Percentiles rank a stretch among this genome's conserved stretches.
These are phyloP conservation scores for Danielia reshetovae DNA, from an alignment of 805 yeast genomes.

Conservation along the genomic window DNA sequence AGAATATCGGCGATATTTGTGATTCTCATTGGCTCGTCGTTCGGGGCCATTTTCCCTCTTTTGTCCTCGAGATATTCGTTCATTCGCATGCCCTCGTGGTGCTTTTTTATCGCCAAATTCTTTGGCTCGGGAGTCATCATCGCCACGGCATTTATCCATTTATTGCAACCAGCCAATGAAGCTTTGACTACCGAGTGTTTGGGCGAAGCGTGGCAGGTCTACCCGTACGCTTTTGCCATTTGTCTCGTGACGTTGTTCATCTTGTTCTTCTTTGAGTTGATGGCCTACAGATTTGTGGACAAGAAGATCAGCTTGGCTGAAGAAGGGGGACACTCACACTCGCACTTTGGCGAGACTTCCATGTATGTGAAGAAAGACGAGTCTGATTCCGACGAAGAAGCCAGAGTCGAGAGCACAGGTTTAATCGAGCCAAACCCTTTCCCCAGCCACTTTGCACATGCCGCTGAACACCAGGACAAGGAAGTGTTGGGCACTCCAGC, in stretches of 20 bases:
- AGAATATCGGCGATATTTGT: slow-evolving; percentile 66
- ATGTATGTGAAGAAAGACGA: slow-evolving; percentile 26
- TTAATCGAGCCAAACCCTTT: slow-evolving; percentile 22
- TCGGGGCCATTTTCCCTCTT: slow-evolving; percentile 62
- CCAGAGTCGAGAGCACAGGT: slow-evolving; percentile 3
- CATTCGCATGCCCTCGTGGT: slow-evolving; percentile 55
- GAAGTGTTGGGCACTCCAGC: slow-evolving; percentile 37
- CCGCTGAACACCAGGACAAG: slow-evolving; percentile 41
- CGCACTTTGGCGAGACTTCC: slow-evolving; percentile 50
- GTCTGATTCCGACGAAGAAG: slow-evolving; percentile 12
- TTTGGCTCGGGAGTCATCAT: slow-evolving; percentile 84
- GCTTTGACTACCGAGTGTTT: slow-evolving; percentile 55
- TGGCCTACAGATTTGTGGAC: slow-evolving; percentile 47
- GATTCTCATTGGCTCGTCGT: slow-evolving; percentile 47
- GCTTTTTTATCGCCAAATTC: slow-evolving; percentile 65
- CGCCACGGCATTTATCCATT: slow-evolving; percentile 77
- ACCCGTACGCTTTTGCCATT: slow-evolving; percentile 55
- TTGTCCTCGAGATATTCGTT: slow-evolving; percentile 56
- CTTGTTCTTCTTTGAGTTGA: slow-evolving; percentile 50
- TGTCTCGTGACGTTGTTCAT: slow-evolving; percentile 47
- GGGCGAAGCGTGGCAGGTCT: slow-evolving; percentile 51
- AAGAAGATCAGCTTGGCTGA: slow-evolving; percentile 22
- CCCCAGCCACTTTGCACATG: slow-evolving; percentile 44
- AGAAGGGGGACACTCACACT: slow-evolving; percentile 41
- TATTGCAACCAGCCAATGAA: slow-evolving; percentile 66